Percentiles rank a stretch among this genome's conserved stretches.
These are phyloP conservation scores for Xylaria scruposa DNA, from an alignment of 495 filamentous ascomycete species.

Conservation along the genomic window DNA sequence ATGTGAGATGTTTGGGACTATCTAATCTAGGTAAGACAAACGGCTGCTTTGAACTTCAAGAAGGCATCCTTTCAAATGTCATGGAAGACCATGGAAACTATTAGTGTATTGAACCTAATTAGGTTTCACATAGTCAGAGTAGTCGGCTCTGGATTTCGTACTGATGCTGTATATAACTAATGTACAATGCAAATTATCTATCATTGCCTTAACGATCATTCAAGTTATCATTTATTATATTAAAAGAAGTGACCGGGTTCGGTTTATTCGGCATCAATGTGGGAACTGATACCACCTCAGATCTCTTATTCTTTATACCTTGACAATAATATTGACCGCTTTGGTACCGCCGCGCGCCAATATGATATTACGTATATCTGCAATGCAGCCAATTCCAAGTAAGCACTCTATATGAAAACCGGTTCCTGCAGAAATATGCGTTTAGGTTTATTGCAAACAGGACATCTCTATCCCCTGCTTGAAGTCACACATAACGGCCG, in stretches of 20 bases:
- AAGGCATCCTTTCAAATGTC: not conserved
- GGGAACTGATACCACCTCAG: not conserved
- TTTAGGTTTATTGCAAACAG: not conserved
- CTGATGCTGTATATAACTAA: not conserved
- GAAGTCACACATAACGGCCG: not conserved
- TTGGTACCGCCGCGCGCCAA: not conserved
- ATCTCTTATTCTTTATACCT: not conserved
- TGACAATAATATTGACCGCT: not conserved
- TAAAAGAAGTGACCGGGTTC: not conserved
- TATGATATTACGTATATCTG: not conserved
- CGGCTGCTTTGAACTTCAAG: not conserved
- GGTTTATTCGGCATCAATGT: not conserved
- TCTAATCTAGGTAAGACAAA: not conserved
- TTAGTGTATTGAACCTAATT: not conserved
- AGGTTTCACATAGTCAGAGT: not conserved
- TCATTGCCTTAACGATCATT: not conserved
- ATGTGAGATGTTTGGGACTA: not conserved
- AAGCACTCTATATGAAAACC: not conserved
- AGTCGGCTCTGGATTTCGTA: not conserved
- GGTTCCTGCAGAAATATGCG: not conserved
- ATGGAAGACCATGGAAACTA: not conserved
- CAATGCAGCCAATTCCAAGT: not conserved
- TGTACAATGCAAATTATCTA: not conserved
- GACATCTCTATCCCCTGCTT: not conserved
- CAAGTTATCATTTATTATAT: not conserved